Evolutionary conservation across 1,284 basidiomycete genomes (phyloP), one percentile per base, ranked within the genome.

Genomic region (Moesziomyces antarcticus): DNA sequence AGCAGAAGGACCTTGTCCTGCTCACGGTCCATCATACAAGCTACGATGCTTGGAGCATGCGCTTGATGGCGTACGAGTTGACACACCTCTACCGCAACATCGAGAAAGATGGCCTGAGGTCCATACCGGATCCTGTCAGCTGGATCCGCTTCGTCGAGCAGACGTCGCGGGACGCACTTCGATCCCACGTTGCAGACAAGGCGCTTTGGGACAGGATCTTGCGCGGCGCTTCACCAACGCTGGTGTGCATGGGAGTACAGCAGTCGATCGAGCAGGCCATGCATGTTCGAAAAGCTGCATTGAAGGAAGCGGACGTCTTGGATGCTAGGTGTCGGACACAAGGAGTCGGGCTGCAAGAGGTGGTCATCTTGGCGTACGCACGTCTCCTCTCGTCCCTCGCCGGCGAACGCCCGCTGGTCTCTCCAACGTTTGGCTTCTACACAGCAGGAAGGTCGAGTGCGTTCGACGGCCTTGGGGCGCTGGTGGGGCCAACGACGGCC

Each of bases 11-110:
- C 27, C 21, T 59, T 27, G 45, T 53, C n/a, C 50, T 59, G 13
- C 14, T 59, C 14, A 59, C 57, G 5, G 18, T 59, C 9, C 50
- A 59, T 21, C 57, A 59, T 21, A 52, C 57, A 5, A 52, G 57
- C 41, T 59, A 59, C 50, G 57, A 59, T 43, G 57, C 52, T 21
- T 61, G 58, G 52, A 61, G 52, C 42, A 61, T 55, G 47, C 58
- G 58, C 3, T 30, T 50, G 47, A 44, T 61, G 58, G 44, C 46
- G 5, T 16, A 8, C 18, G 53, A 62, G 27, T 40, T 62, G 18
- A 13, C 24, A 5, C 33, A 56, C 25, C 20, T 55, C 5, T 62
- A 56, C 43, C 53, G 47, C 7, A 40, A 16, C 14, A 30, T 54
- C n/a, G 43, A 40, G 37, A 40, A 40, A 5, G 14, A 14, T 20